Evolutionary conservation across 106 monocot genomes (phyloP).

Genomic region (Vanilla planifolia): DNA sequence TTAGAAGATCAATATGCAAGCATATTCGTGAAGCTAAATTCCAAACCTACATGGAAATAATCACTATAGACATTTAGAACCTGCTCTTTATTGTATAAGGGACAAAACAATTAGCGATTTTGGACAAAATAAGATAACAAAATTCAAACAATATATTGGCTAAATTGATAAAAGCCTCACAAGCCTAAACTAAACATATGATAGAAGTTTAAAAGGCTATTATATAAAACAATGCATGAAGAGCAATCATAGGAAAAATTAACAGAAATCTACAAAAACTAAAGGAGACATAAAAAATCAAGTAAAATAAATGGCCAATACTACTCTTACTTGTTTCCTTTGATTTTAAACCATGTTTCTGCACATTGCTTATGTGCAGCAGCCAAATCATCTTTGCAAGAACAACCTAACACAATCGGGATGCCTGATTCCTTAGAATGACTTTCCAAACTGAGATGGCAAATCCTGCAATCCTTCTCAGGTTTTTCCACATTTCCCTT

Average conservation of each 20-base stretch:
- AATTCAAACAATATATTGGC: too few species aligned
- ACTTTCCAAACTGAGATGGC: slow-evolving; percentile 25
- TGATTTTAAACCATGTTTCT: slow-evolving; percentile 44
- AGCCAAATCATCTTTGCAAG: slow-evolving; percentile 33
- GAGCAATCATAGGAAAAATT: neutral
- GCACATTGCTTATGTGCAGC: slow-evolving; percentile 36
- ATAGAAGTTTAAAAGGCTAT: too few species aligned
- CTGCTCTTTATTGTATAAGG: too few species aligned
- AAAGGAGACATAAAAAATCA: neutral
- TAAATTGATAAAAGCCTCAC: too few species aligned
- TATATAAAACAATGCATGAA: neutral
- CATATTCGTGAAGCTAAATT: too few species aligned
- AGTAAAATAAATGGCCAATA: neutral
- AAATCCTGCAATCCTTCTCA: slow-evolving; percentile 39
- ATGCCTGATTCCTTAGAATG: slow-evolving; percentile 21
- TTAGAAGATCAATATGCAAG: too few species aligned
- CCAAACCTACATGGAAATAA: too few species aligned
- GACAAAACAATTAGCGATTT: too few species aligned
- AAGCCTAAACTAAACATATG: too few species aligned
- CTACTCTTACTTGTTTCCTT: slow-evolving; percentile 35
- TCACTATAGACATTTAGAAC: too few species aligned
- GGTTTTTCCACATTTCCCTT: slow-evolving; percentile 15
- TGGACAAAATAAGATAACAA: too few species aligned
- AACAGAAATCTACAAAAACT: neutral
- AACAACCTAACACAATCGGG: slow-evolving; percentile 33